These are phyloP conservation scores for Debaryomyces sp. DNA, from an alignment of 1,139 yeast species.

Conservation along the genomic window DNA sequence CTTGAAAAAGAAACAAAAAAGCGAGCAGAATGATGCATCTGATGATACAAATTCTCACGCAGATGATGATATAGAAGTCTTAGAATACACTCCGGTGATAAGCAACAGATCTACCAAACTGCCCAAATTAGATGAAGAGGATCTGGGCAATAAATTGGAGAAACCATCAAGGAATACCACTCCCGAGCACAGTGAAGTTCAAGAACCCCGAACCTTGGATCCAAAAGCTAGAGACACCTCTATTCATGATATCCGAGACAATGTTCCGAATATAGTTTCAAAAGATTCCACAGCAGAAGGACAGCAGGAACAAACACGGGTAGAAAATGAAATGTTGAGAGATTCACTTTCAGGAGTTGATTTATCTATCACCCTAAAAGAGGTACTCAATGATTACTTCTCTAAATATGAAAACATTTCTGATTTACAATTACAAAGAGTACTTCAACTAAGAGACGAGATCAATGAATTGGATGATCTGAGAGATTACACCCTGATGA, in stretches of 20 bases:
- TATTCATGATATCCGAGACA: too few species aligned
- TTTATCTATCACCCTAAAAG: background rate
- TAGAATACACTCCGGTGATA: constrained; percentile 17
- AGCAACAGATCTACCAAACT: background rate
- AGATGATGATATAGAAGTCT: constrained; percentile 26
- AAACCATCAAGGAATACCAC: background rate
- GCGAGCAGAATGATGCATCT: constrained; percentile 1
- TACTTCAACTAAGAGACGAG: constrained; percentile 5
- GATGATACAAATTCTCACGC: constrained; percentile 3
- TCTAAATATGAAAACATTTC: constrained; percentile 6
- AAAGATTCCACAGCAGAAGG: background rate
- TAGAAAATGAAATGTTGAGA: background rate
- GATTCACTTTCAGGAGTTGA: background rate
- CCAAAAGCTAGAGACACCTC: constrained; percentile 9
- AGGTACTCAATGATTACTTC: constrained; percentile 8
- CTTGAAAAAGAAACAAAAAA: constrained; percentile 25
- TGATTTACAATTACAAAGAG: background rate
- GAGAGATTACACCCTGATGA: background rate
- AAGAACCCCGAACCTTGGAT: constrained; percentile 10
- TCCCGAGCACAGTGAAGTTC: background rate
- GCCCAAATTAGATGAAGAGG: background rate
- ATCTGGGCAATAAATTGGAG: background rate
- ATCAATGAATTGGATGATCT: constrained; percentile 5
- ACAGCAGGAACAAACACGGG: background rate
- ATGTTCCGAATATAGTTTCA: background rate